A percentile compares a stretch with the other conserved stretches of the same genome.
Evolutionary conservation across 2,329 filamentous ascomycete species (phyloP).

Genomic region (Tricladium varicosporioides): DNA sequence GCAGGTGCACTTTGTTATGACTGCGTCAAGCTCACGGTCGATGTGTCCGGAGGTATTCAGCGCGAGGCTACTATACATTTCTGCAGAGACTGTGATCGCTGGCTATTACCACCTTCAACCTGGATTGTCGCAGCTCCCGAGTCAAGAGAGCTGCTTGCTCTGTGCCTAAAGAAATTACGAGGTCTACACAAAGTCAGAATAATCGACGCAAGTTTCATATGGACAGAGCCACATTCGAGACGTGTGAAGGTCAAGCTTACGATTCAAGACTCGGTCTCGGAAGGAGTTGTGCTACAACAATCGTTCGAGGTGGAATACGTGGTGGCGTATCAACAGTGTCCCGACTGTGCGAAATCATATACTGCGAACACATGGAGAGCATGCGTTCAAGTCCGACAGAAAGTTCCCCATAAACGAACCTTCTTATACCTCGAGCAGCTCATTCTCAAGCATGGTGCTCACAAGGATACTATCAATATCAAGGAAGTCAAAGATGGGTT

Average conservation of each 20-base stretch:
- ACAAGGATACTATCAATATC: constrained; percentile 94
- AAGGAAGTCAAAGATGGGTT: constrained; percentile 95
- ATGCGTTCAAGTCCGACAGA: constrained; percentile 90
- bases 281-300: constrained; percentile 76
- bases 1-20: constrained; percentile 91
- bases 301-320: constrained; percentile 93
- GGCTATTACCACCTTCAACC: constrained; percentile 79
- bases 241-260: constrained; percentile 94
- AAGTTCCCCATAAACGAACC: constrained; percentile 91
- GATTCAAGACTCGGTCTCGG: constrained; percentile 69
- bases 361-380: constrained; percentile 96
- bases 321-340: constrained; percentile 88
- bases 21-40: constrained; percentile 90
- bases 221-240: constrained; percentile 96
- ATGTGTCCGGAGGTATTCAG: constrained; percentile 89
- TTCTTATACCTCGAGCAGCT: constrained; percentile 86
- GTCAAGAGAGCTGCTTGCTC: constrained; percentile 85
- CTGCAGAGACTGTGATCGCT: constrained; percentile 92
- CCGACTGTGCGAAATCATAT: constrained; percentile 93
- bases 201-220: constrained; percentile 94
- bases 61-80: constrained; percentile 86
- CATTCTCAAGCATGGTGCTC: constrained; percentile 89
- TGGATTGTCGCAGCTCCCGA: constrained; percentile 86
- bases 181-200: constrained; percentile 88
- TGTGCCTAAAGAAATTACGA: constrained; percentile 85